Evolutionary conservation across 169 alveolate genomes (phyloP).

Genomic region (Plasmodium reichenowi): DNA sequence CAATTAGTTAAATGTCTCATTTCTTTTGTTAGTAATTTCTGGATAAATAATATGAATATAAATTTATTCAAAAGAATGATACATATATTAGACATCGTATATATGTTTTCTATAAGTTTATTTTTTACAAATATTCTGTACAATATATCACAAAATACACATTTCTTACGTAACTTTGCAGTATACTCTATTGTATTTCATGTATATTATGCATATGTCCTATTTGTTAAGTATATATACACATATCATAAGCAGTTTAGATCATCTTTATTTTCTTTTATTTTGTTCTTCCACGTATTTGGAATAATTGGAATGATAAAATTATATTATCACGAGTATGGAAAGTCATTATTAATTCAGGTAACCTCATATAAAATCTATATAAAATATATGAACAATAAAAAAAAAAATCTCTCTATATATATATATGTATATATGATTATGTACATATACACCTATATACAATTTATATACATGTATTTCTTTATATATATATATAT

Average conservation of each 20-base stretch:
- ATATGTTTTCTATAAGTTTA: conserved; percentile 50
- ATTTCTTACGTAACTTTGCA: conserved; percentile 28
- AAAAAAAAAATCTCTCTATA: no score
- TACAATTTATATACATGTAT: no score
- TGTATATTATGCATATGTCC: conserved; percentile 33
- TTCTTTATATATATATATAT: no score
- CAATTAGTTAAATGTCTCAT: conserved; percentile 44
- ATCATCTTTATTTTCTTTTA: conserved; percentile 77
- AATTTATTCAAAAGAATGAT: conserved; percentile 45
- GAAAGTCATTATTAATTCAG: conserved; percentile 79
- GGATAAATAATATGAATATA: conserved; percentile 43
- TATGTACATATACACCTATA: neutral
- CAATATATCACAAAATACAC: conserved; percentile 30
- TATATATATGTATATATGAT: neutral
- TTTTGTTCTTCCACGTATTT: conserved; percentile 80
- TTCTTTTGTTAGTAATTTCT: conserved; percentile 29
- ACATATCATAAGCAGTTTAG: conserved; percentile 77
- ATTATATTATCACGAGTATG: conserved; percentile 75
- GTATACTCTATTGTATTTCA: conserved; percentile 19
- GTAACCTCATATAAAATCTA: conserved; percentile 18
- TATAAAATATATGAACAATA: no score
- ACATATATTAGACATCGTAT: conserved; percentile 21
- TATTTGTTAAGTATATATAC: conserved; percentile 71
- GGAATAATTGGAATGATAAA: conserved; percentile 80
- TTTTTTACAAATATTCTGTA: conserved; percentile 56